Conservation (phyloP, 1,284 basidiomycete species). For the Papiliotrema nemorosa region DNA sequence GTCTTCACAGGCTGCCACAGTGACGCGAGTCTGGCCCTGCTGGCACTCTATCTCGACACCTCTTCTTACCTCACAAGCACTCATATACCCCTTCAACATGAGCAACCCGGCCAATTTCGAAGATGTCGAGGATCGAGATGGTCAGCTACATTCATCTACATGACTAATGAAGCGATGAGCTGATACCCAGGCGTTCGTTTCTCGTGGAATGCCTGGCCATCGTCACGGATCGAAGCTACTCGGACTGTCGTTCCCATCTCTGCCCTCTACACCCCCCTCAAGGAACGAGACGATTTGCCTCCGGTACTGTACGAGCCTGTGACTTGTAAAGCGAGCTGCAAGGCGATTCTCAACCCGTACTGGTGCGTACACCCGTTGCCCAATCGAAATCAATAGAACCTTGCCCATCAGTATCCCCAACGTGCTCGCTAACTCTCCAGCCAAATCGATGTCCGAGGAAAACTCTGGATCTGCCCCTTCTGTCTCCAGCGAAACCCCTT, state of each 20-base stretch:
- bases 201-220: slow-evolving; percentile 99
- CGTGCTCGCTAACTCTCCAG: slow-evolving; percentile 51
- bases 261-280: slow-evolving; percentile 95
- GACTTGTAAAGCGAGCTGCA: slow-evolving; percentile 95
- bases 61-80: background rate
- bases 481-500: slow-evolving; percentile 95
- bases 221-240: slow-evolving; percentile 94
- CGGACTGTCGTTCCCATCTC: slow-evolving; percentile 97
- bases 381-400: background rate
- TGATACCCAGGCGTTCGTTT: slow-evolving; percentile 68
- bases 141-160: slow-evolving; percentile 38
- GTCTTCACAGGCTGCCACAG: background rate
- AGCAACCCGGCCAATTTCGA: slow-evolving; percentile 47
- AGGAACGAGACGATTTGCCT: slow-evolving; percentile 89
- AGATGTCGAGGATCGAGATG: slow-evolving; percentile 62
- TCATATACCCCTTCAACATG: slow-evolving; percentile 15
- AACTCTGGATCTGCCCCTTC: slow-evolving; percentile 99
- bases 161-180: background rate
- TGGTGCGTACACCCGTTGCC: slow-evolving; percentile 59
- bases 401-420: background rate
- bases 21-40: background rate
- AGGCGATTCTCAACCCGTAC: slow-evolving; percentile 96
- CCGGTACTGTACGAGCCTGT: slow-evolving; percentile 98
- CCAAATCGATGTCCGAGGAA: slow-evolving; percentile 97
- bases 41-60: background rate